Evolutionary conservation across 345 rosid genomes (phyloP).

Genomic region (Diplotaxis tenuifolia): DNA sequence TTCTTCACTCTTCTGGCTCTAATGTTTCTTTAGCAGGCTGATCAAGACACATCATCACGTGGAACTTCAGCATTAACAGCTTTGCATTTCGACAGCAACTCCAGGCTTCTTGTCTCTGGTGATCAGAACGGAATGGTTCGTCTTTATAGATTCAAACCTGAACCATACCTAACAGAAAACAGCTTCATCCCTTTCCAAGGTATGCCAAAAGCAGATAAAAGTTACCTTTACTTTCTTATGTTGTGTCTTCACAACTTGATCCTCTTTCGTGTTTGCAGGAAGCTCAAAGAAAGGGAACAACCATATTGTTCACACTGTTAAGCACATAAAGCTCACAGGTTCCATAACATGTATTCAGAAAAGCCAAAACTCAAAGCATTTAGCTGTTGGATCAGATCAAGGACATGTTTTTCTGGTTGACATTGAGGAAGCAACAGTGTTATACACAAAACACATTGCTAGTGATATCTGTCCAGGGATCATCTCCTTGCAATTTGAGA

Average conservation of each 20-base stretch:
- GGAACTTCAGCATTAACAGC: slow-evolving; percentile 63
- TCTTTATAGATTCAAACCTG: slow-evolving; percentile 69
- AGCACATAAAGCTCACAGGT: slow-evolving; percentile 66
- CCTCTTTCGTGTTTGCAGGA: slow-evolving; percentile 43
- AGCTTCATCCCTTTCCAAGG: slow-evolving; percentile 62
- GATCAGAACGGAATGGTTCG: slow-evolving; percentile 83
- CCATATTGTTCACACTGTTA: slow-evolving; percentile 60
- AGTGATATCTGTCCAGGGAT: slow-evolving; percentile 68
- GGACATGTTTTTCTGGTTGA: slow-evolving; percentile 85
- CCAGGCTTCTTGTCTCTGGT: slow-evolving; percentile 69
- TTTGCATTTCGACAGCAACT: slow-evolving; percentile 53
- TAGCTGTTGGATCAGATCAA: slow-evolving; percentile 77
- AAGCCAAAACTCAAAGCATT: slow-evolving; percentile 52
- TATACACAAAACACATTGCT: slow-evolving; percentile 59
- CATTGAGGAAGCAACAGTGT: slow-evolving; percentile 47
- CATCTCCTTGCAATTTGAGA: slow-evolving; percentile 62
- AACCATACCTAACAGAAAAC: slow-evolving; percentile 64
- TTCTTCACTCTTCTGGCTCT: slow-evolving; percentile 3
- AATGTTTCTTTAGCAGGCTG: slow-evolving; percentile 54
- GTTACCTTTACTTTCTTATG: background rate
- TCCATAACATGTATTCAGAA: slow-evolving; percentile 55
- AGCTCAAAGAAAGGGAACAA: slow-evolving; percentile 63
- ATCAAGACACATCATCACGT: slow-evolving; percentile 61
- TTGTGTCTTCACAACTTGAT: background rate
- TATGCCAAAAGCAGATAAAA: no score